phyloP scores from a whole-genome alignment of 1,284 basidiomycete species.

The Pseudozyma hubeiensis region DNA sequence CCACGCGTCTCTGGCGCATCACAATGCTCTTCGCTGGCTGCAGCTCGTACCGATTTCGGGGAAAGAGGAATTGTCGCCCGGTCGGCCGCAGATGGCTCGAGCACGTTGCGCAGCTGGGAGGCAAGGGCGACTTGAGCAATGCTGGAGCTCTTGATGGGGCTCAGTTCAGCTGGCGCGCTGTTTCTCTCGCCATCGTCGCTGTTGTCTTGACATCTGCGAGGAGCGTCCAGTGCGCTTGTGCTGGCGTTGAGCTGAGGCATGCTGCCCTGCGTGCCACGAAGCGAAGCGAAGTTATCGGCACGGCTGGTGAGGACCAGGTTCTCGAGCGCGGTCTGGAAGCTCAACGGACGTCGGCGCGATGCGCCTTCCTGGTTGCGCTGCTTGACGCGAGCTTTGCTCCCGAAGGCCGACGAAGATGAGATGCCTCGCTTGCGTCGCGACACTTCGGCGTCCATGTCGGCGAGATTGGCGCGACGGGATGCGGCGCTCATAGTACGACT shows the following conservation, averaged over 20 bases:
- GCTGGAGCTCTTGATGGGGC: conserved; percentile 37
- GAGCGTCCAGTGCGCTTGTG: conserved; percentile 45
- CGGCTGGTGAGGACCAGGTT: conserved; percentile 41
- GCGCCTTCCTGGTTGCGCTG: conserved; percentile 52
- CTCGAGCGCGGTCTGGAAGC: conserved; percentile 61
- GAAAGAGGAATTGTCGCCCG: background rate
- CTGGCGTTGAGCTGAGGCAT: conserved; percentile 36
- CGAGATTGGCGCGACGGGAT: conserved; percentile 32
- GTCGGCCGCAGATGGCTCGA: conserved; percentile 14
- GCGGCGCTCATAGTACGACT: conserved; percentile 25
- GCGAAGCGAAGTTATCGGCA: conserved; percentile 42
- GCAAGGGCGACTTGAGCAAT: conserved; percentile 35
- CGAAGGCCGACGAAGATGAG: conserved; percentile 61
- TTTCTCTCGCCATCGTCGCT: conserved; percentile 24
- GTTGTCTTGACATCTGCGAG: conserved; percentile 11
- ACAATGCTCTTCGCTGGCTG: conserved; percentile 17
- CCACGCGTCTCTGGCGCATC: conserved; percentile 39
- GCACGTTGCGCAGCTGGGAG: conserved; percentile 29
- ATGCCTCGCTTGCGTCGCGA: conserved; percentile 45
- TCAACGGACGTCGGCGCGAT: conserved; percentile 53
- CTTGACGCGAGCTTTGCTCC: conserved; percentile 58
- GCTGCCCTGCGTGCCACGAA: conserved; percentile 44
- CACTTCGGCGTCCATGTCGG: conserved; percentile 25
- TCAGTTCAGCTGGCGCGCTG: conserved; percentile 46
- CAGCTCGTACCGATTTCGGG: background rate